Base-by-base conservation (phyloP, 768 basidiomycete genomes). In the Phallus indusiatus region DNA sequence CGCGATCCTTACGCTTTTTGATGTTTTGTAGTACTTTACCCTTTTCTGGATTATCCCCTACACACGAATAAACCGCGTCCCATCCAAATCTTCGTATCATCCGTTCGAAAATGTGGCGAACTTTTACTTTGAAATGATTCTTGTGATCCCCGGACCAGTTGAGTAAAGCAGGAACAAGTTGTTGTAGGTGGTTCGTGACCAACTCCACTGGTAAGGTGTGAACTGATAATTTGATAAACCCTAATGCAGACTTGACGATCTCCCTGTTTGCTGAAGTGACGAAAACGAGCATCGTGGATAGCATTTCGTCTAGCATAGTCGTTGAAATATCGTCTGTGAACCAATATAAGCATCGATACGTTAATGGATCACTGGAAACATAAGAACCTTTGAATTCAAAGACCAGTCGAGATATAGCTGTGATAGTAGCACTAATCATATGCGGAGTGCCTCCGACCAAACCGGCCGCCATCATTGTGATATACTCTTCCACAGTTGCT, bases 341-440 rank as follows among this genome's bases (percentile, higher is more conserved):
- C 2, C 1, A 37, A 34, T 24, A 21, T 50, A 22, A n/a, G 11
- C 22, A 42, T 14, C n/a, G 14, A 28, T 54, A 17, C n/a, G 12
- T 10, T 53, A 20, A 37, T 24, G 37, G 7, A 33, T 47, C 17
- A 50, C 17, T 16, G 17, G 1, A 48, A 33, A 49, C 22, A 47
- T 1, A 47, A 69, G 46, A 55, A 93, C 94, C 85, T 79, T 88
- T 93, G 76, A 94, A 99, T 72, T 98, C 96, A 69, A 97, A 99
- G 17, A 97, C 78, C 12, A 98, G 77, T 21, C 96, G 83, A 1
- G 94, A 94, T 56, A 99, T 83, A 0, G 93, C 91, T 6, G 94
- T 97, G 55, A 98, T 84, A 1, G 92, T 91, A 1, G 96, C 96
- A 67, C 94, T 95, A 69, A 98, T 95, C 93, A 96, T 98, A 68